These are phyloP conservation scores for Globisporangium nodosum DNA, from an alignment of 352 stramenopile species.

Conservation along the genomic window DNA sequence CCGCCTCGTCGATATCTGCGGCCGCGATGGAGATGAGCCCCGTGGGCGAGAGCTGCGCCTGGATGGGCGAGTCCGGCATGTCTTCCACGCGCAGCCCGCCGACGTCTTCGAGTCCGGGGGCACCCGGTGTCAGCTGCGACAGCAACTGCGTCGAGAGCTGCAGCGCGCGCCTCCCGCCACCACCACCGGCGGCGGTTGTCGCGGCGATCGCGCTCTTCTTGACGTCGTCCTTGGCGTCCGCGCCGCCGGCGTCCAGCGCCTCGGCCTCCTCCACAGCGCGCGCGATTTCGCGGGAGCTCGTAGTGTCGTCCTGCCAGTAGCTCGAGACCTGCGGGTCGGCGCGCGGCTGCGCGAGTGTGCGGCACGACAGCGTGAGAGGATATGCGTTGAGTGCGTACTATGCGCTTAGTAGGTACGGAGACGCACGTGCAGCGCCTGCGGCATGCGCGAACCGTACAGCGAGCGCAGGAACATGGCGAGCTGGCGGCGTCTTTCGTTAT, in stretches of 20 bases:
- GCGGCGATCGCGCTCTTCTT: constrained; percentile 42
- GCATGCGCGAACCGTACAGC: constrained; percentile 75
- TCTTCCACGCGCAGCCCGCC: constrained; percentile 38
- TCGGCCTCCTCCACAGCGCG: constrained; percentile 60
- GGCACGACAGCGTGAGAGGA: too few species aligned
- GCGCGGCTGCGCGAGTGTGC: constrained; percentile 35
- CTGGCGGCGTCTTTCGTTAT: background rate
- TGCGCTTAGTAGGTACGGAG: background rate
- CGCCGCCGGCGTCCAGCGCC: background rate
- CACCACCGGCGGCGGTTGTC: background rate
- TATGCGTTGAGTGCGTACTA: background rate
- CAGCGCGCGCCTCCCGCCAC: constrained; percentile 7
- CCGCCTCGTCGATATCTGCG: constrained; percentile 73
- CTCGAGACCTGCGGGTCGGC: constrained; percentile 57
- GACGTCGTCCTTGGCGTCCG: constrained; percentile 24
- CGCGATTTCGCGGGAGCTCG: constrained; percentile 55
- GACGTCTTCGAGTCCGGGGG: constrained; percentile 40
- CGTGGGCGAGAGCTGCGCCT: constrained; percentile 58
- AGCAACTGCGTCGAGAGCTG: constrained; percentile 22
- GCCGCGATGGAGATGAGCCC: constrained; percentile 81
- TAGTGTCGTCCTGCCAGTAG: constrained; percentile 79
- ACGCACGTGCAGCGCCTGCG: constrained; percentile 66
- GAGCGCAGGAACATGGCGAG: constrained; percentile 67
- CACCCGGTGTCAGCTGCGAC: constrained; percentile 32
- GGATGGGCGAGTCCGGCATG: constrained; percentile 36